Percentiles rank a stretch among this genome's conserved stretches.
Evolutionary conservation across 257 asterid species (phyloP).

Genomic region (Gentiana macrophylla): DNA sequence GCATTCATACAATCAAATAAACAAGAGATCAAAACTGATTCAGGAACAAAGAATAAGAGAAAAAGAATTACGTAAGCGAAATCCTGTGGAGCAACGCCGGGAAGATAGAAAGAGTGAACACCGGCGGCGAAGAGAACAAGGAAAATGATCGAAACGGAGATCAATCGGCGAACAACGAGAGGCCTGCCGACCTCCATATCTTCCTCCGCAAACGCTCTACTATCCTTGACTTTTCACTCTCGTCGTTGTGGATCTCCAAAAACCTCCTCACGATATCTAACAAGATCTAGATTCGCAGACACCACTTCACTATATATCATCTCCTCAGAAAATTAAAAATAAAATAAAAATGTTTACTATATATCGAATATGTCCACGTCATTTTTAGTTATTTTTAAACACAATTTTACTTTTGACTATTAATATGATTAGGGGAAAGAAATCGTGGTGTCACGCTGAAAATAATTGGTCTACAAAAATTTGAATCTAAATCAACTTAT

Average conservation of each 20-base stretch:
- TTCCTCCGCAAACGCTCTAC: background rate
- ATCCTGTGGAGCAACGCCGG: slow-evolving; percentile 94
- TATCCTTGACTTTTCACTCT: background rate
- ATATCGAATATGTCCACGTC: no score
- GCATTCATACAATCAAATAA: no score
- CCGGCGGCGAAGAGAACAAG: slow-evolving; percentile 28
- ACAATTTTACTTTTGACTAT: no score
- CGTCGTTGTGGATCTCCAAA: slow-evolving; percentile 3
- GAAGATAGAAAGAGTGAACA: slow-evolving; percentile 60
- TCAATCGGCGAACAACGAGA: slow-evolving; percentile 22
- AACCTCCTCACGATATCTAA: background rate
- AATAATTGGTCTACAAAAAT: no score
- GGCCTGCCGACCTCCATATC: slow-evolving; percentile 42
- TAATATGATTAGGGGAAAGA: no score
- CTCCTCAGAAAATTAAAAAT: no score
- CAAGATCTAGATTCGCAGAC: slow-evolving; percentile 21
- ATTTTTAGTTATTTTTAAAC: no score
- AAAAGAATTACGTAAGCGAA: slow-evolving; percentile 38
- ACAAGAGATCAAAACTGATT: no score
- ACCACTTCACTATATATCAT: background rate
- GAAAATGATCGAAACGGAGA: slow-evolving; percentile 16
- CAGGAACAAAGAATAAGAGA: no score
- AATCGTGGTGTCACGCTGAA: no score
- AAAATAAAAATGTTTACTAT: no score
- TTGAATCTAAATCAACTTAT: no score